These are phyloP conservation scores for Kalaharituber pfeilii DNA, from an alignment of 2,329 filamentous ascomycete species.

Conservation along the genomic window DNA sequence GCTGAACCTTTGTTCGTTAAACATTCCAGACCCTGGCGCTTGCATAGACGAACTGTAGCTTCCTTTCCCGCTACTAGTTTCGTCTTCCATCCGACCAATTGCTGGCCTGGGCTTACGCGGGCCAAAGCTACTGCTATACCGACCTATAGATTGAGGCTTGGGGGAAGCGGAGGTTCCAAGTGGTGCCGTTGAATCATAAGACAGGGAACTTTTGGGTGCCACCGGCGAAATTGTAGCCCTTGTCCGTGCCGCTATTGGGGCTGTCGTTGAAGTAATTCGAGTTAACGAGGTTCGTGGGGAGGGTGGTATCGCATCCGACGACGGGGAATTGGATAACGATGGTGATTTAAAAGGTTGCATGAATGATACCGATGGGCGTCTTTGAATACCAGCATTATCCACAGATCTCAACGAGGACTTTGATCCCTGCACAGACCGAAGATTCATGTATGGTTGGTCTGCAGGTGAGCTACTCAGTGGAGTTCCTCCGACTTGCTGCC, in stretches of 20 bases:
- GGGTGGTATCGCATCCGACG: slow-evolving; percentile 35
- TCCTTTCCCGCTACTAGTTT: slow-evolving; percentile 41
- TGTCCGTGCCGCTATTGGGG: background rate
- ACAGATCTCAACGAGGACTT: slow-evolving; percentile 35
- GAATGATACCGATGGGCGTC: slow-evolving; percentile 73
- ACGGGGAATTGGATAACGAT: slow-evolving; percentile 76
- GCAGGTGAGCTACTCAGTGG: slow-evolving; percentile 36
- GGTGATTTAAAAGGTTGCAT: slow-evolving; percentile 84
- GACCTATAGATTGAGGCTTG: slow-evolving; percentile 39
- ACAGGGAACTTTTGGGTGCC: slow-evolving; percentile 29
- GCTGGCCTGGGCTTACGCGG: slow-evolving; percentile 66
- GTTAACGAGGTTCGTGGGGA: slow-evolving; percentile 36
- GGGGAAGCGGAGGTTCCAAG: slow-evolving; percentile 48
- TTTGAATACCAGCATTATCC: slow-evolving; percentile 34
- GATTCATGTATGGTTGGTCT: slow-evolving; percentile 33
- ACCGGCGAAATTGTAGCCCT: slow-evolving; percentile 26
- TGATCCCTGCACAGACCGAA: slow-evolving; percentile 31
- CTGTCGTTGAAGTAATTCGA: slow-evolving; percentile 24
- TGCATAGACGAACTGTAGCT: slow-evolving; percentile 35
- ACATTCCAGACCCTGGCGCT: slow-evolving; percentile 59
- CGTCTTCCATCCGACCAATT: slow-evolving; percentile 47
- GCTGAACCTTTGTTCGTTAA: slow-evolving; percentile 44
- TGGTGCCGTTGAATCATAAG: slow-evolving; percentile 30
- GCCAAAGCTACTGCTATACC: slow-evolving; percentile 88
- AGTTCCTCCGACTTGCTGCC: slow-evolving; percentile 40